Conservation (phyloP, 1,284 basidiomycete species). For the Pseudozyma pruni region DNA sequence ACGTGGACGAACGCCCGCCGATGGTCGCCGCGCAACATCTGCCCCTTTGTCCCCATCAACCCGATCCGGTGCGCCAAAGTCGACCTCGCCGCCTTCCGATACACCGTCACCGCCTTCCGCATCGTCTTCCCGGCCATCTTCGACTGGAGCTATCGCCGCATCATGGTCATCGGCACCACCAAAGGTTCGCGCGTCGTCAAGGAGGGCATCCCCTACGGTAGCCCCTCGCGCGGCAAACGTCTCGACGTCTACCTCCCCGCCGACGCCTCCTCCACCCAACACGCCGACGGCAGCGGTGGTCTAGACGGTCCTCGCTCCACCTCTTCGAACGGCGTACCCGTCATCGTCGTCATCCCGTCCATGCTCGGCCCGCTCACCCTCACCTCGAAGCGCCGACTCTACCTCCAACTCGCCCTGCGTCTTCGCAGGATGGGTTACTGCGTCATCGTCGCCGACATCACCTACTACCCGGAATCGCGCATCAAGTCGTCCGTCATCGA, state of each 20-base stretch:
- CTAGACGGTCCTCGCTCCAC: neutral
- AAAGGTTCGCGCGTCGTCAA: constrained; percentile 57
- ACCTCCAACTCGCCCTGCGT: constrained; percentile 66
- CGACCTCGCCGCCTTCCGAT: constrained; percentile 52
- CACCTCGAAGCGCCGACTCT: constrained; percentile 50
- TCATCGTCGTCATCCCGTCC: constrained; percentile 67
- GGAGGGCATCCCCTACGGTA: constrained; percentile 63
- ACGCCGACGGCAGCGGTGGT: no score
- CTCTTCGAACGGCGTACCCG: constrained; percentile 53
- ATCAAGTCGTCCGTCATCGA: constrained; percentile 66
- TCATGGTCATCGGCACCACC: constrained; percentile 65
- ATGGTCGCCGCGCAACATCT: constrained; percentile 24
- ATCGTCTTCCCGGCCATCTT: constrained; percentile 58
- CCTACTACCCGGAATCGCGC: constrained; percentile 65
- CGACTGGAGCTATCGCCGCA: constrained; percentile 62
- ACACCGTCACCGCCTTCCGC: constrained; percentile 50
- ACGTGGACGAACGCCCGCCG: constrained; percentile 21
- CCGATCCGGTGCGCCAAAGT: constrained; percentile 63
- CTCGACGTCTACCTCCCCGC: constrained; percentile 64
- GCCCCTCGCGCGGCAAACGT: constrained; percentile 43
- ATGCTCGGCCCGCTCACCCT: constrained; percentile 58
- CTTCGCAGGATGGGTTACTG: constrained; percentile 67
- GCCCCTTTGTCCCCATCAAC: constrained; percentile 64
- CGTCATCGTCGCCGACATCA: constrained; percentile 68
- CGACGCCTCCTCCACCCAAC: constrained; percentile 7